Evolutionary conservation across 2,329 filamentous ascomycete species (phyloP).

Genomic region (Emmonsia crescens): DNA sequence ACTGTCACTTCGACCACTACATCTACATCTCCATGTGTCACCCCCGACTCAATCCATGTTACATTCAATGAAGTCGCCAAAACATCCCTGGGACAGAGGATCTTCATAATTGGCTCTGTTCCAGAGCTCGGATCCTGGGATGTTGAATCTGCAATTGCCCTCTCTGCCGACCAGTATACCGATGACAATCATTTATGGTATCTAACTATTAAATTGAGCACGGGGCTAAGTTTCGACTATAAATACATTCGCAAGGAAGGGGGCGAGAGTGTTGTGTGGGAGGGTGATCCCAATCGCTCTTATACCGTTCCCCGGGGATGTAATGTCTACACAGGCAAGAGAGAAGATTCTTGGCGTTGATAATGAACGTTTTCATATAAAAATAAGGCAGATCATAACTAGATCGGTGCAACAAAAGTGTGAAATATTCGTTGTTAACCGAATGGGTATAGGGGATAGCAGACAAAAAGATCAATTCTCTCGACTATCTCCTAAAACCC

Average conservation of each 20-base stretch:
- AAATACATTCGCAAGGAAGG: conserved; percentile 55
- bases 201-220: conserved; percentile 42
- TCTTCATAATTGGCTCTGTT: conserved; percentile 54
- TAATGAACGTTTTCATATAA: background rate
- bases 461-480: too few species aligned
- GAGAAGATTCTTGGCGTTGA: conserved; percentile 31
- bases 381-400: background rate
- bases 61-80: conserved; percentile 50
- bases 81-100: conserved; percentile 51
- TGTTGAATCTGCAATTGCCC: conserved; percentile 40
- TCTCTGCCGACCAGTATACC: conserved; percentile 52
- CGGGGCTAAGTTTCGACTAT: conserved; percentile 51
- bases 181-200: conserved; percentile 51
- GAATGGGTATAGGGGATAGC: too few species aligned
- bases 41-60: conserved; percentile 42
- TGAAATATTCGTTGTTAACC: too few species aligned
- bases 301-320: conserved; percentile 33
- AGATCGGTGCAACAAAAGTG: too few species aligned
- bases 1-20: conserved; percentile 16
- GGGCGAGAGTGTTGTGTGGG: conserved; percentile 51
- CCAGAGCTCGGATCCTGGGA: conserved; percentile 54
- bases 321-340: conserved; percentile 21
- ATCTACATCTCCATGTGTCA: conserved; percentile 8
- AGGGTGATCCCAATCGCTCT: conserved; percentile 43
- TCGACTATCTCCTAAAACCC: too few species aligned